A percentile compares a stretch with the other conserved stretches of the same genome.
Evolutionary conservation across 2,329 filamentous ascomycete genomes (phyloP).

Genomic region (Dendryphion nanum): DNA sequence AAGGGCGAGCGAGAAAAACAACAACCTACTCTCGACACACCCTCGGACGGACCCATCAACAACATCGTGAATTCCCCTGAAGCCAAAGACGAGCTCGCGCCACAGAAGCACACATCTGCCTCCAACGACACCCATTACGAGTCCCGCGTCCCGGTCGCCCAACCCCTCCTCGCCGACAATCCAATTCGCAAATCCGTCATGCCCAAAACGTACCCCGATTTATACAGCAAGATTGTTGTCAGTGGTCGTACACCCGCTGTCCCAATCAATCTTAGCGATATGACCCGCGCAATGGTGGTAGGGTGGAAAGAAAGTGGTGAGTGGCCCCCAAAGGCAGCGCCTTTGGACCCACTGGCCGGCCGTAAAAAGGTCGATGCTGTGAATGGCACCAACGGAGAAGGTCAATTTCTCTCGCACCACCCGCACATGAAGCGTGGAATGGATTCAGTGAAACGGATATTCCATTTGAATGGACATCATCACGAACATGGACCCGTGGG

Average conservation of each 20-base stretch:
- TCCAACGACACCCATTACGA: conserved; percentile 4
- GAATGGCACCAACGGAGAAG: conserved; percentile 18
- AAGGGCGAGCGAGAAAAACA: neutral
- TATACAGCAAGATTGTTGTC: conserved; percentile 86
- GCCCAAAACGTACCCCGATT: conserved; percentile 70
- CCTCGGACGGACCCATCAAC: neutral
- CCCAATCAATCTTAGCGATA: conserved; percentile 81
- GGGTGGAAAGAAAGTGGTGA: conserved; percentile 94
- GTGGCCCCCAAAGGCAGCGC: conserved; percentile 71
- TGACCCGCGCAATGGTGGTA: conserved; percentile 76
- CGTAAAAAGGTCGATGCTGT: conserved; percentile 28
- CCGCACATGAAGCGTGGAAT: conserved; percentile 45
- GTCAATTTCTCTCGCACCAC: conserved; percentile 34
- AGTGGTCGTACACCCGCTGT: conserved; percentile 79
- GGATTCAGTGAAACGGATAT: conserved; percentile 45
- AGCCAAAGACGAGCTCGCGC: neutral
- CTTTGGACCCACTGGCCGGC: conserved; percentile 47
- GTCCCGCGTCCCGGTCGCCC: conserved; percentile 68
- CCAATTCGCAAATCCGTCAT: conserved; percentile 75
- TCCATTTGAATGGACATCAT: conserved; percentile 36
- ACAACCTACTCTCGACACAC: neutral
- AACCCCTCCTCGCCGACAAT: conserved; percentile 71
- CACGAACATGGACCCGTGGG: neutral
- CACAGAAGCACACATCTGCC: conserved; percentile 13
- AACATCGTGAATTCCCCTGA: neutral